Base-by-base conservation (phyloP, 2,329 filamentous ascomycete species). In the Colletotrichum cuscutae region DNA sequence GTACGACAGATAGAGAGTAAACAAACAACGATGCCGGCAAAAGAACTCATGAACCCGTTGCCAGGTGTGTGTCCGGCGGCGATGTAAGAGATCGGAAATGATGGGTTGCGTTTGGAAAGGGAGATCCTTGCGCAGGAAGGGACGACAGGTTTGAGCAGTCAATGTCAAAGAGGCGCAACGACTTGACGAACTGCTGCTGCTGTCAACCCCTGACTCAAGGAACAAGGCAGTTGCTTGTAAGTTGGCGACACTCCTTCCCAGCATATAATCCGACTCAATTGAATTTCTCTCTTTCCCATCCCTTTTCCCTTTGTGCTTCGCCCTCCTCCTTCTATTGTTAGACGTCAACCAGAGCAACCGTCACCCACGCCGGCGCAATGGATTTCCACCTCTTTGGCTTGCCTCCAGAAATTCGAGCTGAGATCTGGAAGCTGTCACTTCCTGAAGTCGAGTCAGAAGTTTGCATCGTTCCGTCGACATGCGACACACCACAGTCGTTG, bases 11-110 rank as follows among this genome's bases (percentile, higher is more conserved):
- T 59, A 35, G 56, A 52, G 56, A 61, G 28, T 62, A 65, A 73
- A 73, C 28, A 73, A 73, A 73, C 67, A 65, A 58, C 15, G 8
- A 22, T 24, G 13, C 37, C 7, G 13, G 12, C 28, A n/a, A 46
- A 24, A 30, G 57, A 22, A 30, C 24, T 28, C 28, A 28, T 6
- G 5, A 59, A 1, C n/a, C 32, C 19, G 65, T 63, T 42, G 26
- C 68, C 9, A 42, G 56, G 64, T 49, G 56, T 49, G 49, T 68
- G 24, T 42, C 68, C 12, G 32, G 30, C 35, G 46, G 19, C 30
- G 56, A 54, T 22, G 46, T 32, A 6, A 28, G n/a, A 26, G 53
- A 65, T 46, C 46, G 28, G 32, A 56, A 66, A 32, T 66, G 37
- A 49, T 37, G n/a, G 35, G 54, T 58, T 66, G n/a, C 13, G 7